Percentiles rank a stretch among this genome's conserved stretches.
These are phyloP conservation scores for Epichloe gansuensis DNA, from an alignment of 2,329 filamentous ascomycete species.

Conservation along the genomic window DNA sequence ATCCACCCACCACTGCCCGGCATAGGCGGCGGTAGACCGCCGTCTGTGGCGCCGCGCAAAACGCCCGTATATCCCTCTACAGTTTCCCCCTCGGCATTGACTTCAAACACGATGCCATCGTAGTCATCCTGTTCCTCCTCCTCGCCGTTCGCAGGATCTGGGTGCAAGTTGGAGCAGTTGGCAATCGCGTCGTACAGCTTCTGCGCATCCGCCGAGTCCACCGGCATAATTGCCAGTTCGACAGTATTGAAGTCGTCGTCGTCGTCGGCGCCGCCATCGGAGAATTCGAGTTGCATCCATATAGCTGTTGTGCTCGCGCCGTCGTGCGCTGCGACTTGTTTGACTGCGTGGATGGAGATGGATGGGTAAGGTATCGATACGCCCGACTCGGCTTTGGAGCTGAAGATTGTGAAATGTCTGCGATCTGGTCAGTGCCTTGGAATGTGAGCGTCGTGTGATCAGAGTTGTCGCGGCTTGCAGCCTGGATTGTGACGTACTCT, in stretches of 20 bases:
- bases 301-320: conserved; percentile 33
- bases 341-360: conserved; percentile 64
- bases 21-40: conserved; percentile 50
- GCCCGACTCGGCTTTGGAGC: conserved; percentile 41
- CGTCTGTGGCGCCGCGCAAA: conserved; percentile 31
- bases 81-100: conserved; percentile 32
- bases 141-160: conserved; percentile 49
- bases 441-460: too few species aligned
- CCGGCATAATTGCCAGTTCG: conserved; percentile 54
- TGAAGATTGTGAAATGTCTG: conserved; percentile 48
- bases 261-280: conserved; percentile 37
- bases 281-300: conserved; percentile 57
- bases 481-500: conserved; percentile 26
- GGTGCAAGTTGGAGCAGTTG: conserved; percentile 62
- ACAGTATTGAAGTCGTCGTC: conserved; percentile 54
- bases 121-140: conserved; percentile 43
- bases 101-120: conserved; percentile 45
- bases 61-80: conserved; percentile 46
- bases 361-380: conserved; percentile 60
- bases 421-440: neutral
- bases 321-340: conserved; percentile 36
- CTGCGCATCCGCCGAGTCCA: conserved; percentile 15
- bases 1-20: conserved; percentile 74
- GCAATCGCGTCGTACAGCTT: conserved; percentile 57
- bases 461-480: neutral